Evolutionary conservation across 371 early-diverging fungal genomes (phyloP).

Genomic region (Rhizopus stolonifer): DNA sequence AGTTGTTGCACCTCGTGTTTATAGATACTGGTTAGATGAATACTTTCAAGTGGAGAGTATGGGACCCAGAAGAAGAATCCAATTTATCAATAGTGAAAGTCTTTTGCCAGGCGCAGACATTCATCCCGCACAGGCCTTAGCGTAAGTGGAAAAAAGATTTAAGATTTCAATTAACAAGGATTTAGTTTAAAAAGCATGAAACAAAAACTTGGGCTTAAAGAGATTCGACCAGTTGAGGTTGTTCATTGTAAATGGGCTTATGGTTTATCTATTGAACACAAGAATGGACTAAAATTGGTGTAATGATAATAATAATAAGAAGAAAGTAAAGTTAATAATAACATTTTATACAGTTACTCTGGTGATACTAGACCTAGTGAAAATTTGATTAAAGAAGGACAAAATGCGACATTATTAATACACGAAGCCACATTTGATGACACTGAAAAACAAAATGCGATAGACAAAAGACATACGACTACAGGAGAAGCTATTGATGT

Average conservation of each 20-base stretch:
- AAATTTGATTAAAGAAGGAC: conserved; percentile 72
- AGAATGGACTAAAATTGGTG: conserved; percentile 69
- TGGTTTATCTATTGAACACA: conserved; percentile 69
- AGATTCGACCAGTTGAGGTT: conserved; percentile 68
- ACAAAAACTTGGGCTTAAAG: conserved; percentile 45
- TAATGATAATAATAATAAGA: conserved; percentile 19
- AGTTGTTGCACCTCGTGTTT: conserved; percentile 68
- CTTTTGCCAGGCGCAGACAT: conserved; percentile 3
- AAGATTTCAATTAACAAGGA: too few relatives aligned
- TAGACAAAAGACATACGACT: conserved; percentile 88
- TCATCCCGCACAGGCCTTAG: neutral
- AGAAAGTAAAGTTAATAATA: neutral
- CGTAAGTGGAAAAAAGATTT: too few relatives aligned
- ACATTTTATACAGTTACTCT: conserved; percentile 65
- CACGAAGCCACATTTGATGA: conserved; percentile 98
- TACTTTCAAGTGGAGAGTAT: conserved; percentile 65
- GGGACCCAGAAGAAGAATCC: conserved; percentile 34
- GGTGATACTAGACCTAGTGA: conserved; percentile 96
- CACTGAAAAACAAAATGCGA: conserved; percentile 78
- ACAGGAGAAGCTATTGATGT: conserved; percentile 87
- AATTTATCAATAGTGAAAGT: conserved; percentile 43
- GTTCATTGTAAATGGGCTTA: conserved; percentile 82
- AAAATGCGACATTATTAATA: conserved; percentile 77
- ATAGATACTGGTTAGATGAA: conserved; percentile 70
- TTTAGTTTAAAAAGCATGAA: conserved; percentile 39